A percentile compares a stretch with the other conserved stretches of the same genome.
Evolutionary conservation across 1,139 yeast species (phyloP).

Genomic region (Saccharomyces hybrid): DNA sequence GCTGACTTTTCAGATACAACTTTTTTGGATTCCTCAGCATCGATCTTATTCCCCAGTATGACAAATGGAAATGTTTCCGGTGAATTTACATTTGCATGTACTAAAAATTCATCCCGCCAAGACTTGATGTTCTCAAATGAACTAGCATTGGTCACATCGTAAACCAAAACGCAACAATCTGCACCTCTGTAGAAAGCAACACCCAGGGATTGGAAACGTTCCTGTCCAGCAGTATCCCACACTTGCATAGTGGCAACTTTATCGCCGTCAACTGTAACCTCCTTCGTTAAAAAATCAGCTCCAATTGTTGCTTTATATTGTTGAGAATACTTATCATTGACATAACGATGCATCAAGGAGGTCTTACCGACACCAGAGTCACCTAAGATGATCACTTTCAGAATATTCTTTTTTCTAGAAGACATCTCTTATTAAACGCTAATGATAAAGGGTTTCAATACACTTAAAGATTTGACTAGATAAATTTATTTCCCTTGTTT

Average conservation of each 20-base stretch:
- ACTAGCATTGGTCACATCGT: slow-evolving; percentile 88
- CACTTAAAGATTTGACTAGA: neutral
- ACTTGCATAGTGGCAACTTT: slow-evolving; percentile 78
- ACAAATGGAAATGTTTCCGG: slow-evolving; percentile 96
- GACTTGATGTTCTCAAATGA: slow-evolving; percentile 82
- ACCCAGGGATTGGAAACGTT: slow-evolving; percentile 91
- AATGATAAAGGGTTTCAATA: neutral
- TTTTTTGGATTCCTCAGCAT: slow-evolving; percentile 85
- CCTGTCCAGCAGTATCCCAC: slow-evolving; percentile 99
- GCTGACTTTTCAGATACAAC: slow-evolving; percentile 79
- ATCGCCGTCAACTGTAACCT: slow-evolving; percentile 68
- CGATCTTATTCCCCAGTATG: slow-evolving; percentile 89
- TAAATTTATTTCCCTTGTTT: neutral
- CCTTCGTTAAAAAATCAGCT: slow-evolving; percentile 93
- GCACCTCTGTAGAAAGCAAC: slow-evolving; percentile 98
- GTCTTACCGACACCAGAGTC: slow-evolving; percentile 99
- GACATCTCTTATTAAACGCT: slow-evolving; percentile 45
- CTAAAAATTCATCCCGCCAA: slow-evolving; percentile 93
- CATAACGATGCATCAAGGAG: slow-evolving; percentile 91
- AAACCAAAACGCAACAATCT: slow-evolving; percentile 93
- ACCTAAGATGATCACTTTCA: slow-evolving; percentile 90
- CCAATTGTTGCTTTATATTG: slow-evolving; percentile 98
- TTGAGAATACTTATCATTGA: slow-evolving; percentile 87
- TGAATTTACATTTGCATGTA: slow-evolving; percentile 86
- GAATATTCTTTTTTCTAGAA: slow-evolving; percentile 76